Evolutionary conservation across 2,329 filamentous ascomycete species (phyloP), one percentile per base, ranked within the genome.

Genomic region (Dothideomycetidae sp.): DNA sequence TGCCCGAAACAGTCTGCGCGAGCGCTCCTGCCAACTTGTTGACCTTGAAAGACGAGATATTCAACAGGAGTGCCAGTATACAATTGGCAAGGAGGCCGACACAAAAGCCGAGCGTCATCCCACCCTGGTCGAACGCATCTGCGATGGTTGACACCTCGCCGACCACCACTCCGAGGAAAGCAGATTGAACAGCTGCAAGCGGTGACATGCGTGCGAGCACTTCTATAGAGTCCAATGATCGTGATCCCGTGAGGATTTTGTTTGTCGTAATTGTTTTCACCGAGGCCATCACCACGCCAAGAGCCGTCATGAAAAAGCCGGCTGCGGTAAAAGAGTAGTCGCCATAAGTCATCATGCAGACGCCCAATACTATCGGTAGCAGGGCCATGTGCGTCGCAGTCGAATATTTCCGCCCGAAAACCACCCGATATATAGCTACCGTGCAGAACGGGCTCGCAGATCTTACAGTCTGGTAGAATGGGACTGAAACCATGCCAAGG

Each of bases 381-480:
- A 76, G 65, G 11, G 73, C 71, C 16, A 74, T 52, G 51, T 76
- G 76, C 10, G 72, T 75, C 46, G 64, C 58, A 18, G 50, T 61
- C 41, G 67, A 63, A 54, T 75, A 77, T 12, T 61, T 65, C 37
- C 70, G 67, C 42, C 59, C 53, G 52, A 70, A 75, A 50, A 64
- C 64, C 35, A 70, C 50, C 36, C 69, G 67, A 59, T 72, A 75
- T 51, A 77, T 73, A 44, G 72, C 53, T 39, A 75, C 68, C 36
- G 73, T 74, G 51, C 75, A 72, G 48, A 75, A 64, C 17, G 73
- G 73, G 42, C 66, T 70, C 13, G 71, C 70, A 42, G 73, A 73
- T 45, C 73, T 67, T 54, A 76, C 67, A 40, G 74, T 71, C 53
- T 77, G 73, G 53, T 76, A 74, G 54, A 77, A 77, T 2, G 73